Base-by-base conservation (phyloP, 371 early-diverging fungal species). In the Apophysomyces ossiformis region DNA sequence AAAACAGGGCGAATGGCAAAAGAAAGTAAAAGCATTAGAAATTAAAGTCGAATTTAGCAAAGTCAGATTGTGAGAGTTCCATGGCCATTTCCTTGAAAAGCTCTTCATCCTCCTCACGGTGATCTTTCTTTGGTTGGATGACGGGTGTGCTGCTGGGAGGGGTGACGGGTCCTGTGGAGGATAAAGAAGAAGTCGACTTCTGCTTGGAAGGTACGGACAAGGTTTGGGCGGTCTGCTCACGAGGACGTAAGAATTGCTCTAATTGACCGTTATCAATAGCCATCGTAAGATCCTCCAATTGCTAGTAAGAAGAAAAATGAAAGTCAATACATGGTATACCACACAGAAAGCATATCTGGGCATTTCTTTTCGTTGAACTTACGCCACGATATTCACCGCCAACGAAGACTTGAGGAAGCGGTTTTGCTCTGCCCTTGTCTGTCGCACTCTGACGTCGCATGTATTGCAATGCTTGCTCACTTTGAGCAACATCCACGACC, bases 361-460 rank as follows among this genome's bases (percentile, higher is more conserved):
- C 32, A 12, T 4, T 9, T 43, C 5, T 43, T 43, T 43, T 43
- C 4, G 9, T 43, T 45, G 13, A 45, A 45, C 75, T 72, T 68
- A 78, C 79, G 18, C 76, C 76, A 36, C 72, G 69, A 63, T 73
- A 80, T 43, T 68, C 65, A 15, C 80, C 80, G 39, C 80, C 80
- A n/a, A 80, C 75, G 68, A 80, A 80, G 26, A 80, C 66, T 37
- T 73, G 75, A 35, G 80, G 80, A 26, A 80, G 50, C n/a, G 62
- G 57, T 60, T 65, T 59, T 15, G 70, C 32, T 44, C 68, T 47
- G 38, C 74, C 67, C 36, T 62, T 61, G 26, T 62, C 43, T 43
- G 63, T 57, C 39, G 45, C 45, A 21, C 56, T 70, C 36, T 78
- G 75, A 9, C 71, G 69, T 46, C 75, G 70, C 75, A 78, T 78